Percentiles rank a stretch among this genome's conserved stretches.
Evolutionary conservation across 768 basidiomycete genomes (phyloP).

Genomic region (Mycena polygramma): DNA sequence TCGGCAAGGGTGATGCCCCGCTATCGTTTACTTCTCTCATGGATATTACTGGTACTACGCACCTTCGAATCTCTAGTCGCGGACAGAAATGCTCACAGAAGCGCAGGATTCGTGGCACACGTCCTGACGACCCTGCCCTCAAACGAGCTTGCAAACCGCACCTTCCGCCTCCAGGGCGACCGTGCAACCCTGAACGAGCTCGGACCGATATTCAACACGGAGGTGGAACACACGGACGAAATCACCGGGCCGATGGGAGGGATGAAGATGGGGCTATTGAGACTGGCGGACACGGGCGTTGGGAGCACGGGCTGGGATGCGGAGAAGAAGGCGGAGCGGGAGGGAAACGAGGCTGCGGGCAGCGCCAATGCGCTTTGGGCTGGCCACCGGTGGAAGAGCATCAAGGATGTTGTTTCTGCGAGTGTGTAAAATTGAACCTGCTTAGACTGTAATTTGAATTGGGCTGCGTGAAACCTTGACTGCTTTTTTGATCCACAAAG

Average conservation of each 20-base stretch:
- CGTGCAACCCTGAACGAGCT: constrained; percentile 43
- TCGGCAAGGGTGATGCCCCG: constrained; percentile 37
- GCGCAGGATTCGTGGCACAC: constrained; percentile 50
- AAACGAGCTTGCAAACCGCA: constrained; percentile 43
- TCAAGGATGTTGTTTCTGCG: constrained; percentile 2
- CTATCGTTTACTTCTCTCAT: constrained; percentile 43
- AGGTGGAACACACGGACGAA: constrained; percentile 31
- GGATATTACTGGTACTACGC: constrained; percentile 39
- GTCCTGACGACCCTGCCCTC: constrained; percentile 48
- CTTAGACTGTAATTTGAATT: no score
- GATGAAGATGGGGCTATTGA: constrained; percentile 15
- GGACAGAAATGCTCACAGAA: background rate
- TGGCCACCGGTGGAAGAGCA: constrained; percentile 18
- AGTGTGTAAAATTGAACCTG: background rate
- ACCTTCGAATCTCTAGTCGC: background rate
- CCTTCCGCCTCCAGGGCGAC: constrained; percentile 53
- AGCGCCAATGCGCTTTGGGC: constrained; percentile 5
- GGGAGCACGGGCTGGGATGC: constrained; percentile 37
- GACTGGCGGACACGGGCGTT: constrained; percentile 23
- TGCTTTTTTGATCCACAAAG: no score
- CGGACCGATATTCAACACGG: constrained; percentile 41
- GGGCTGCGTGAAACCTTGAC: no score
- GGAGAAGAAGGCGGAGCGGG: constrained; percentile 1
- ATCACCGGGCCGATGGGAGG: constrained; percentile 24
- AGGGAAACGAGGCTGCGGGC: background rate